A percentile compares a stretch with the other conserved stretches of the same genome.
Conservation (phyloP, 345 rosid species). For the Populus tremula region DNA sequence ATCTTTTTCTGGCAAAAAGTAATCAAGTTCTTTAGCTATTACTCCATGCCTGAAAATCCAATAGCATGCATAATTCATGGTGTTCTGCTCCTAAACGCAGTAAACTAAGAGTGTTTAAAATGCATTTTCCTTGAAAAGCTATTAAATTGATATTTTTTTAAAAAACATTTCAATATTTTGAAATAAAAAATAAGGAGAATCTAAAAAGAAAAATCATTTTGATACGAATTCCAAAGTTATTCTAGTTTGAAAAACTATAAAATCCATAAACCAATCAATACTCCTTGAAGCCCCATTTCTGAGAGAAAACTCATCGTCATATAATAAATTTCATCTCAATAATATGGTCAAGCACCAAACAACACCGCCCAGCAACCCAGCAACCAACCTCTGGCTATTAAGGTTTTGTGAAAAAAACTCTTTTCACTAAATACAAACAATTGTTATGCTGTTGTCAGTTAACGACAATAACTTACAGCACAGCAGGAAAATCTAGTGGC, state of each 20-base stretch:
- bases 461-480: conserved; percentile 2
- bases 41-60: not conserved
- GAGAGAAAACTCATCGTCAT: not conserved
- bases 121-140: no score
- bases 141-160: no score
- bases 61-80: no score
- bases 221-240: not conserved
- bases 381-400: not conserved
- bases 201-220: no score
- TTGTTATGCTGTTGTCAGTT: not conserved
- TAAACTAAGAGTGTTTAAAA: no score
- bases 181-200: no score
- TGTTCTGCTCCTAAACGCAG: not conserved
- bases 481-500: not conserved
- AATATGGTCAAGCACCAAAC: not conserved
- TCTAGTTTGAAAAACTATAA: not conserved
- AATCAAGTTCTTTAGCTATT: not conserved
- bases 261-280: not conserved
- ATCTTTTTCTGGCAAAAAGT: no score
- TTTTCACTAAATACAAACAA: conserved; percentile 10
- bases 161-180: no score
- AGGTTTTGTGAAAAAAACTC: not conserved
- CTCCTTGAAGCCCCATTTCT: not conserved
- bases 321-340: not conserved
- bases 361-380: not conserved